Percentiles rank a stretch among this genome's conserved stretches.
These are phyloP conservation scores for Perkinsus marinus DNA, from an alignment of 169 alveolate species.

Conservation along the genomic window DNA sequence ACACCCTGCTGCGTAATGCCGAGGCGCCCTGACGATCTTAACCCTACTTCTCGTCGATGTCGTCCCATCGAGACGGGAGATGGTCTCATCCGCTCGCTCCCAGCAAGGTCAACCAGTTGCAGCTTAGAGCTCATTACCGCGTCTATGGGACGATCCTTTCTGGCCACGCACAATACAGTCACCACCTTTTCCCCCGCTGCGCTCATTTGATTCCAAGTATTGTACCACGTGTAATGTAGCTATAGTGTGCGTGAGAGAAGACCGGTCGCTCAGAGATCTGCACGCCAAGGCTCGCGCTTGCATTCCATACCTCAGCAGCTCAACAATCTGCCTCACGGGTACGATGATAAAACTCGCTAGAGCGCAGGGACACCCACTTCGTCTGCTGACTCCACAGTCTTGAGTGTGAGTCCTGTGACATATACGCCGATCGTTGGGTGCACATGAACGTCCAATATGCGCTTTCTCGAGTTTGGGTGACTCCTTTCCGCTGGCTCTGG, in stretches of 20 bases:
- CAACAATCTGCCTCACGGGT: neutral
- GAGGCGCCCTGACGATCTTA: neutral
- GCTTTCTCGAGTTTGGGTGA: too few species aligned
- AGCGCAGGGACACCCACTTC: neutral
- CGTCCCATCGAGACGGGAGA: neutral
- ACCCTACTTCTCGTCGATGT: neutral
- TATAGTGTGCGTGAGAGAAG: neutral
- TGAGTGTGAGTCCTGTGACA: neutral
- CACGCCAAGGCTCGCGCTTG: neutral
- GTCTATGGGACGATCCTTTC: neutral
- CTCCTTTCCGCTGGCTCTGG: neutral
- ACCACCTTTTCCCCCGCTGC: neutral
- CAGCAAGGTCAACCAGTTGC: neutral
- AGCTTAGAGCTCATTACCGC: neutral
- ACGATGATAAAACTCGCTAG: too few species aligned
- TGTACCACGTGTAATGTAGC: neutral
- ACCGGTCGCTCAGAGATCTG: neutral
- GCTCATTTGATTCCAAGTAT: neutral
- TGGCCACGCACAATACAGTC: neutral
- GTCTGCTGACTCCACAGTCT: neutral
- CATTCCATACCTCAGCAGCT: neutral
- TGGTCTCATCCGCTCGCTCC: neutral
- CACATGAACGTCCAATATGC: neutral
- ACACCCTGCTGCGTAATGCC: neutral
- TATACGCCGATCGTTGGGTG: neutral